Evolutionary conservation across 2,329 filamentous ascomycete genomes (phyloP).

Genomic region (Claviceps quebecensis): DNA sequence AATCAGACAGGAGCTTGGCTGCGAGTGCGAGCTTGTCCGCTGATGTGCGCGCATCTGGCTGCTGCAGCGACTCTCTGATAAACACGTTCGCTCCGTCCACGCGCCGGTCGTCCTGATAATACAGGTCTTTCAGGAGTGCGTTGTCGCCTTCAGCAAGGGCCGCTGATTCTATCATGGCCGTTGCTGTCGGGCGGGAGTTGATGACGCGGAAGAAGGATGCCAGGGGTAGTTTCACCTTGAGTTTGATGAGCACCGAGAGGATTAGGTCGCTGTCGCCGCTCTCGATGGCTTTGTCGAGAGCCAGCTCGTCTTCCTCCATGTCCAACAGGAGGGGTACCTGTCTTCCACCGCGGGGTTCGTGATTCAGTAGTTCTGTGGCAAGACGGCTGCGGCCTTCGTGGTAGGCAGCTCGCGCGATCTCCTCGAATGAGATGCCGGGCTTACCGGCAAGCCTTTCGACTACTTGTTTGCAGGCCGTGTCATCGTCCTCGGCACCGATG

Average conservation of each 20-base stretch:
- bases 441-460: conserved; percentile 79
- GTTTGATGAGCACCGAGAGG: conserved; percentile 72
- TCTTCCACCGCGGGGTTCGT: conserved; percentile 87
- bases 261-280: conserved; percentile 89
- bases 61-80: conserved; percentile 65
- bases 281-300: conserved; percentile 90
- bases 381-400: conserved; percentile 84
- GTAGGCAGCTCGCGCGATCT: conserved; percentile 83
- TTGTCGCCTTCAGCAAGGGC: conserved; percentile 60
- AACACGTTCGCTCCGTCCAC: conserved; percentile 81
- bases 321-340: conserved; percentile 85
- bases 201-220: conserved; percentile 88
- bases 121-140: conserved; percentile 78
- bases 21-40: conserved; percentile 83
- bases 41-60: conserved; percentile 54
- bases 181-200: conserved; percentile 71
- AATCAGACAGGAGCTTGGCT: conserved; percentile 67
- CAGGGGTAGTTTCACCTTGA: conserved; percentile 81
- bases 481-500: conserved; percentile 70
- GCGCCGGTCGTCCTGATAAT: conserved; percentile 90
- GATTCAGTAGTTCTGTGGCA: conserved; percentile 80
- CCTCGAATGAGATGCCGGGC: conserved; percentile 86
- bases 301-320: conserved; percentile 93
- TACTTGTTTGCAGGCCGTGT: conserved; percentile 71
- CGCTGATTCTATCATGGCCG: conserved; percentile 75